Conservation (phyloP, 176 grass and related monocot genomes). For the Triticum monococcum region DNA sequence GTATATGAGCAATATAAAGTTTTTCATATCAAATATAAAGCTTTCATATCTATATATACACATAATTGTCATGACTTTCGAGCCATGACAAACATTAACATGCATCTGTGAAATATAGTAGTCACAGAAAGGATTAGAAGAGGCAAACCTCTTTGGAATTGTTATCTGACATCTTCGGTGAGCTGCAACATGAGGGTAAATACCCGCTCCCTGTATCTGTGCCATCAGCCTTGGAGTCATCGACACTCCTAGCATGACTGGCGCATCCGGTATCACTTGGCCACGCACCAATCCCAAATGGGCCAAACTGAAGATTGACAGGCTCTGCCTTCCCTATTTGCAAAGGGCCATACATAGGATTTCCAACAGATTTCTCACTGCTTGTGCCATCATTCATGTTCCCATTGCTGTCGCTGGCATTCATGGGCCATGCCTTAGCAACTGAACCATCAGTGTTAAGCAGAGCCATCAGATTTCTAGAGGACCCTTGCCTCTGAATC, state of each 20-base stretch:
- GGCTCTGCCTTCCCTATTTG: conserved; percentile 64
- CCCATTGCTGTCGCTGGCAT: conserved; percentile 20
- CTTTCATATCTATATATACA: too few relatives aligned
- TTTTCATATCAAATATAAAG: too few relatives aligned
- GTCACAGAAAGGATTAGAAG: too few relatives aligned
- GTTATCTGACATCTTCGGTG: conserved; percentile 61
- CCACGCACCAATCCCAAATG: conserved; percentile 84
- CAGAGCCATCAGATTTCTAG: too few relatives aligned
- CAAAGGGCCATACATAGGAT: conserved; percentile 38
- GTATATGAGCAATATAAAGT: too few relatives aligned
- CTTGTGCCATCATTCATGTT: conserved; percentile 16
- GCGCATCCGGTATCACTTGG: conserved; percentile 54
- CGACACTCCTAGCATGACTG: conserved; percentile 59
- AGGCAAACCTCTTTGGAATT: conserved; percentile 65
- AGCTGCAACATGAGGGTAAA: conserved; percentile 64
- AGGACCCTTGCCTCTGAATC: too few relatives aligned
- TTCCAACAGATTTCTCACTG: conserved; percentile 29
- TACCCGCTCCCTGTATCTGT: conserved; percentile 33
- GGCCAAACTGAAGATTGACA: conserved; percentile 81
- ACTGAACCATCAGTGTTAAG: too few relatives aligned
- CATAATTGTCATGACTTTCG: too few relatives aligned
- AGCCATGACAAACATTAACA: too few relatives aligned
- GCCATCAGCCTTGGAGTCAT: conserved; percentile 53
- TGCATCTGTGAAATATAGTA: too few relatives aligned
- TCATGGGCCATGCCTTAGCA: too few relatives aligned